Percentiles rank a stretch among this genome's conserved stretches.
phyloP scores from a whole-genome alignment of 2,329 filamentous ascomycete species.

The Ophiocordyceps camponoti-leonardi region DNA sequence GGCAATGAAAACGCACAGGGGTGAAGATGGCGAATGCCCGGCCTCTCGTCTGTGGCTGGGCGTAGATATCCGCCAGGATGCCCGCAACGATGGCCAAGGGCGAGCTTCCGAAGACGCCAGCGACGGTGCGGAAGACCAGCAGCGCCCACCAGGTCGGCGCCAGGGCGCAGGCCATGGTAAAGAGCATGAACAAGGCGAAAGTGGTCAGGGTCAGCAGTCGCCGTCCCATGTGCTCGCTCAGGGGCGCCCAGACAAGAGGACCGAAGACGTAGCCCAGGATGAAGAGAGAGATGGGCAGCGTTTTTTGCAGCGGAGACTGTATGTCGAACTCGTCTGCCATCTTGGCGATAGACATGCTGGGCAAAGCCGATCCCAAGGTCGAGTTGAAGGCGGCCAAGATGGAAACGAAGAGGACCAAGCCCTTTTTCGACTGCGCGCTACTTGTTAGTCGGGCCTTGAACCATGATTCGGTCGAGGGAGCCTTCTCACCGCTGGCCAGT shows the following conservation, averaged over 20 bases:
- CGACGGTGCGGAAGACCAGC: slow-evolving; percentile 34
- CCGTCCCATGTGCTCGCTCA: slow-evolving; percentile 46
- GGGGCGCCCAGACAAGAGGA: slow-evolving; percentile 44
- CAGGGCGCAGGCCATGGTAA: slow-evolving; percentile 34
- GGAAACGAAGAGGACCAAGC: slow-evolving; percentile 32
- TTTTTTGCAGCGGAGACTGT: slow-evolving; percentile 23
- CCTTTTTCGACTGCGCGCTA: slow-evolving; percentile 30
- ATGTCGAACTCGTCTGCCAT: slow-evolving; percentile 41
- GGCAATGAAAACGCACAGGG: slow-evolving; percentile 22
- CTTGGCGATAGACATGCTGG: slow-evolving; percentile 42
- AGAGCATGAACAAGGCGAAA: slow-evolving; percentile 27
- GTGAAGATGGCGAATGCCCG: slow-evolving; percentile 47
- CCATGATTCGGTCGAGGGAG: not conserved
- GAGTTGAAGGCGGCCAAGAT: slow-evolving; percentile 48
- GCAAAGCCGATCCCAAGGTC: slow-evolving; percentile 47
- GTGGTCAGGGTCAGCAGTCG: slow-evolving; percentile 22
- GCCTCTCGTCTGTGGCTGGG: slow-evolving; percentile 29
- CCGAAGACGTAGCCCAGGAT: slow-evolving; percentile 47
- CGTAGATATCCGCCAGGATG: slow-evolving; percentile 47
- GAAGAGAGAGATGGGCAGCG: slow-evolving; percentile 45
- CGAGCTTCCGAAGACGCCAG: slow-evolving; percentile 31
- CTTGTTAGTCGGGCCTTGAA: not conserved
- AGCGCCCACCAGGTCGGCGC: slow-evolving; percentile 31
- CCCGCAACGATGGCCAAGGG: slow-evolving; percentile 43
- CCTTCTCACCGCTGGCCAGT: slow-evolving; percentile 24